Percentiles rank a stretch among this genome's conserved stretches.
phyloP scores from a whole-genome alignment of 148 eudicot genomes.

The Camellia granthamiana region DNA sequence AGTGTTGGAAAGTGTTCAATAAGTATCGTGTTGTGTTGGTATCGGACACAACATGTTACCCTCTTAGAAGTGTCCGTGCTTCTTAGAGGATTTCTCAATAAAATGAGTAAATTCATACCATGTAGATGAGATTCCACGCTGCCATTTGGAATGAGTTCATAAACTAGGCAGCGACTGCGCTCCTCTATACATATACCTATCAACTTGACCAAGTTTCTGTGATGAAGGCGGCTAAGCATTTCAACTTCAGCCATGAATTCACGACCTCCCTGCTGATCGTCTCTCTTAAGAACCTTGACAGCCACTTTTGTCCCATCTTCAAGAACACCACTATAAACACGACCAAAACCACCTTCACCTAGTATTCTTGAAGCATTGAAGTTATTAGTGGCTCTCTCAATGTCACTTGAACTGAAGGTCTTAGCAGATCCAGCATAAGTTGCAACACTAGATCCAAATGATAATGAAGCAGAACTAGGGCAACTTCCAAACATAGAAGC shows the following conservation, averaged over 20 bases:
- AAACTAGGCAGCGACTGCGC: constrained; percentile 66
- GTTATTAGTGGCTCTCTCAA: constrained; percentile 75
- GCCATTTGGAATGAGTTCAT: constrained; percentile 84
- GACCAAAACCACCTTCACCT: constrained; percentile 97
- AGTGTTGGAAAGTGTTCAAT: too few species aligned
- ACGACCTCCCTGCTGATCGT: constrained; percentile 87
- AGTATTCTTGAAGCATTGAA: constrained; percentile 54
- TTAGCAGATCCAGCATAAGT: constrained; percentile 74
- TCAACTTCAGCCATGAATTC: constrained; percentile 93
- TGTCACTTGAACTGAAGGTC: constrained; percentile 61
- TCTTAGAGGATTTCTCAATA: too few species aligned
- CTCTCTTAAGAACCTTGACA: constrained; percentile 85
- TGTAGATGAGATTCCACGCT: constrained; percentile 94
- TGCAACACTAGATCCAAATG: constrained; percentile 61
- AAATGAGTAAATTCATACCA: constrained; percentile 36
- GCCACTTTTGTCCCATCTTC: constrained; percentile 80
- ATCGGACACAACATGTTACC: too few species aligned
- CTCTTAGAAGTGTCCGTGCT: too few species aligned
- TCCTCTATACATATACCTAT: constrained; percentile 88
- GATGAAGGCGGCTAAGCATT: constrained; percentile 95
- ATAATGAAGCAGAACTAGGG: constrained; percentile 56
- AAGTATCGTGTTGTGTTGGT: too few species aligned
- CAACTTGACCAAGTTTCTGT: constrained; percentile 85
- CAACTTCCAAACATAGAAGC: constrained; percentile 59
- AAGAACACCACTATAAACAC: constrained; percentile 68